phyloP scores from a whole-genome alignment of 768 basidiomycete species.

The Suillus brevipes region DNA sequence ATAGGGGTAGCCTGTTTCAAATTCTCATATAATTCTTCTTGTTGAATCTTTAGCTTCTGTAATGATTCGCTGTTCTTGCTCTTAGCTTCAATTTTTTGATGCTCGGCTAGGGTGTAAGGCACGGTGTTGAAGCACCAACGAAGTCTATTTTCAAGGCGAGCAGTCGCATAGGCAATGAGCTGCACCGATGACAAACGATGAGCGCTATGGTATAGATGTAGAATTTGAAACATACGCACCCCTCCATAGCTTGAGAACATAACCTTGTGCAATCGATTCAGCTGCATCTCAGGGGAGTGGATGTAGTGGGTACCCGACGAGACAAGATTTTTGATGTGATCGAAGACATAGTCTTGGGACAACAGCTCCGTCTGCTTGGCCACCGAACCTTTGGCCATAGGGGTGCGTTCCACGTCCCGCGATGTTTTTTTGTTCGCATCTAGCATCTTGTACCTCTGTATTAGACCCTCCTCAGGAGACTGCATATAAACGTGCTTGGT shows the following conservation, averaged over 20 bases:
- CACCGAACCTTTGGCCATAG: conserved; percentile 1
- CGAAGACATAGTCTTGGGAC: conserved; percentile 3
- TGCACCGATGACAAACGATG: not conserved
- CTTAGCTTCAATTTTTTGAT: no score
- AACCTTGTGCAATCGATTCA: not conserved
- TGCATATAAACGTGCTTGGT: no score
- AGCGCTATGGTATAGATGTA: not conserved
- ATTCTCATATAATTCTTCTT: no score
- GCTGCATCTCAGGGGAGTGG: not conserved
- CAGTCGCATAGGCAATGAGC: not conserved
- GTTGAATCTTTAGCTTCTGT: no score
- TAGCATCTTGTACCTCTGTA: not conserved
- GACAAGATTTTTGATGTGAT: not conserved
- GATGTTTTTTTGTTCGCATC: not conserved
- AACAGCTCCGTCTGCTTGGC: conserved; percentile 1
- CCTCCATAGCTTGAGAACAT: conserved; percentile 6
- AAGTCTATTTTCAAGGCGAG: not conserved
- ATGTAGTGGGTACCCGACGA: not conserved
- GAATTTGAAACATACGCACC: not conserved
- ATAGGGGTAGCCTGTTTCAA: no score
- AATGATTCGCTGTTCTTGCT: no score
- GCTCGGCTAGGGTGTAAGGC: no score
- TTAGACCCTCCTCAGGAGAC: conserved; percentile 4
- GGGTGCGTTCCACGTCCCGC: not conserved
- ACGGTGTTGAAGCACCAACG: no score